Conservation (phyloP, 495 filamentous ascomycete genomes). For the Neurospora sp. region DNA sequence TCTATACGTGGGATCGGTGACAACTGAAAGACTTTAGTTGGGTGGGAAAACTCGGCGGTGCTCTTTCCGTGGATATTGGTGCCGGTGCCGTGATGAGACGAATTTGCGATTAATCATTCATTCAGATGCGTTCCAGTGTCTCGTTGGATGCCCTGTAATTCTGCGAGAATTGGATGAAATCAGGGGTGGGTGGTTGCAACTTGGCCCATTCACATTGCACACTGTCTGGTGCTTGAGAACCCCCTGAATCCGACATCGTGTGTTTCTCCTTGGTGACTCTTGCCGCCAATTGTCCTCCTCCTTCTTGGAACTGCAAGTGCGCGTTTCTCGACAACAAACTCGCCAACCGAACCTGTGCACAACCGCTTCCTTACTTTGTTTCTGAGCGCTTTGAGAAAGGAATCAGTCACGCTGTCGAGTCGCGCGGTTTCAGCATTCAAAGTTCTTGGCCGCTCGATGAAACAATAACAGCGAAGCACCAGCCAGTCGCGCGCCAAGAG, state of each 20-base stretch:
- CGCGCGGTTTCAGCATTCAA: constrained; percentile 14
- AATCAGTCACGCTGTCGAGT: constrained; percentile 5
- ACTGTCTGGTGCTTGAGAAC: not conserved
- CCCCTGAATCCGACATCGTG: not conserved
- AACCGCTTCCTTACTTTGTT: not conserved
- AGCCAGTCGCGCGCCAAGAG: constrained; percentile 15
- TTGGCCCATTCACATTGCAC: not conserved
- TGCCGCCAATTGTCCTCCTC: not conserved
- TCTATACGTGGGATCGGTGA: not conserved
- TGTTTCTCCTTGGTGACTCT: not conserved
- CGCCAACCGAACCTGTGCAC: not conserved
- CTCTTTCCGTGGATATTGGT: not conserved
- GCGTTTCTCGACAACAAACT: not conserved
- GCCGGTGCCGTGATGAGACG: not conserved
- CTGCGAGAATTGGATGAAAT: not conserved
- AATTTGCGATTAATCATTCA: not conserved
- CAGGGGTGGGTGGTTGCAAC: not conserved
- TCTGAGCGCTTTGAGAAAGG: constrained; percentile 1
- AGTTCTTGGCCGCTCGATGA: constrained; percentile 17
- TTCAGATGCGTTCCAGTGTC: not conserved
- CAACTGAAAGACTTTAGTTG: not conserved
- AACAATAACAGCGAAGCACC: constrained; percentile 12
- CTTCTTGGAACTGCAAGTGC: not conserved
- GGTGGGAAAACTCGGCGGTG: not conserved
- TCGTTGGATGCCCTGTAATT: not conserved